These are phyloP conservation scores for Cutaneotrichosporon spelunceum DNA, from an alignment of 1,284 basidiomycete genomes.

Conservation along the genomic window DNA sequence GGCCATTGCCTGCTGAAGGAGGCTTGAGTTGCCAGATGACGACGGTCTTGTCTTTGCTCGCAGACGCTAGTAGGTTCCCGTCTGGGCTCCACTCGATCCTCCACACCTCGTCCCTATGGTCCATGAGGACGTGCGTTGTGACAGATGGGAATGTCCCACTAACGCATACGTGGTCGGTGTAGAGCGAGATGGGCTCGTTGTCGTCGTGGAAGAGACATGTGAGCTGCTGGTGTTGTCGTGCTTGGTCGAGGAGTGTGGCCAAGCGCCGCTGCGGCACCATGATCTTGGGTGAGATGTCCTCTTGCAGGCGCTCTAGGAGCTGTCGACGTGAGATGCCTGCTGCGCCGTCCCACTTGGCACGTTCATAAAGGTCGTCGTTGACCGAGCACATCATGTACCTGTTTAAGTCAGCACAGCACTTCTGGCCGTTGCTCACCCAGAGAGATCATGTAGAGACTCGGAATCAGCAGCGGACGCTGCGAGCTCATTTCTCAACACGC, in stretches of 20 bases:
- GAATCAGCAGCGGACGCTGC: slow-evolving; percentile 69
- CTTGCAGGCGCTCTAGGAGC: slow-evolving; percentile 78
- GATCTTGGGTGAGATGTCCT: slow-evolving; percentile 77
- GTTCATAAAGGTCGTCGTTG: slow-evolving; percentile 73
- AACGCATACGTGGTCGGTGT: slow-evolving; percentile 78
- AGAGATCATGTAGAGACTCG: slow-evolving; percentile 75
- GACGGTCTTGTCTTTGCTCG: slow-evolving; percentile 78
- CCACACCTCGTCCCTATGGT: slow-evolving; percentile 94
- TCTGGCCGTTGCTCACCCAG: slow-evolving; percentile 61
- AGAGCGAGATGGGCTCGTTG: slow-evolving; percentile 65
- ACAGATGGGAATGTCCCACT: slow-evolving; percentile 76
- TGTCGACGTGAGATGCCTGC: slow-evolving; percentile 70
- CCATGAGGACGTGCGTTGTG: slow-evolving; percentile 76
- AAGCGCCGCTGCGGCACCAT: slow-evolving; percentile 92
- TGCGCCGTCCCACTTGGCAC: slow-evolving; percentile 87
- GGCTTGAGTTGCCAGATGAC: slow-evolving; percentile 81
- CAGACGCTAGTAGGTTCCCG: slow-evolving; percentile 78
- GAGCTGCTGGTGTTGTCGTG: slow-evolving; percentile 71
- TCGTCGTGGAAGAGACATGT: slow-evolving; percentile 77
- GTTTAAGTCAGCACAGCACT: background rate
- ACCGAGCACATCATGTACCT: slow-evolving; percentile 88
- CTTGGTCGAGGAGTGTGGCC: slow-evolving; percentile 79
- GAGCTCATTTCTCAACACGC: slow-evolving; percentile 80
- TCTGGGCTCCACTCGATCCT: slow-evolving; percentile 90
- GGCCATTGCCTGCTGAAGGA: slow-evolving; percentile 23